These are phyloP conservation scores for Citrullus amarus DNA, from an alignment of 306 rosid species.

Conservation along the genomic window DNA sequence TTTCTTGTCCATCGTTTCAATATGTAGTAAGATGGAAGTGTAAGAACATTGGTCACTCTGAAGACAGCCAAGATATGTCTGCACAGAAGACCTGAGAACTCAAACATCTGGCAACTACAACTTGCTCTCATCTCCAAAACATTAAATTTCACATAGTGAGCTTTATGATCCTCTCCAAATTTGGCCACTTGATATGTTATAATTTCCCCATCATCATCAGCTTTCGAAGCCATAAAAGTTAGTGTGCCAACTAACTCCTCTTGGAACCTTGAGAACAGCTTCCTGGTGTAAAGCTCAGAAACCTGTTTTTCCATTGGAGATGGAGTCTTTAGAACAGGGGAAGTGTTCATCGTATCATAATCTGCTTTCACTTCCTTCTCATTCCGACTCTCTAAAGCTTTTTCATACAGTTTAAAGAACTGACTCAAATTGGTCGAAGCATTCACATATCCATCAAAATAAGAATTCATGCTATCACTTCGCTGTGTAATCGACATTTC, in stretches of 20 bases:
- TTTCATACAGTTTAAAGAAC: conserved; percentile 92
- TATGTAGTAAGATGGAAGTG: conserved; percentile 89
- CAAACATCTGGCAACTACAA: conserved; percentile 98
- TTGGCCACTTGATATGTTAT: conserved; percentile 81
- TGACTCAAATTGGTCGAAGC: conserved; percentile 91
- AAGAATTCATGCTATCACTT: conserved; percentile 97
- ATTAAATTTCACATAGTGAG: conserved; percentile 62
- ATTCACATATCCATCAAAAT: conserved; percentile 96
- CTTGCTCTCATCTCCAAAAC: conserved; percentile 82
- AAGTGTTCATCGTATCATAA: conserved; percentile 81
- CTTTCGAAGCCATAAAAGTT: conserved; percentile 80
- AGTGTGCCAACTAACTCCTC: conserved; percentile 94
- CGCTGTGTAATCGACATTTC: conserved; percentile 97
- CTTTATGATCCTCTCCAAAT: conserved; percentile 89
- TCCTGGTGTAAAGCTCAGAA: conserved; percentile 83
- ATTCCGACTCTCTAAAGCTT: conserved; percentile 93
- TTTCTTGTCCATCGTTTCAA: conserved; percentile 98
- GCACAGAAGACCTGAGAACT: conserved; percentile 97
- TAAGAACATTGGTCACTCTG: conserved; percentile 93
- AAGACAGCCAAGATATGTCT: conserved; percentile 94
- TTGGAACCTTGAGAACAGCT: conserved; percentile 76
- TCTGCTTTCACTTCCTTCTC: conserved; percentile 99
- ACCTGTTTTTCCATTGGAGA: conserved; percentile 99
- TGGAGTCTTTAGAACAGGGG: conserved; percentile 74
- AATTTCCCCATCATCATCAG: conserved; percentile 71